phyloP scores from a whole-genome alignment of 257 asterid genomes.

The Osmanthus fragrans region DNA sequence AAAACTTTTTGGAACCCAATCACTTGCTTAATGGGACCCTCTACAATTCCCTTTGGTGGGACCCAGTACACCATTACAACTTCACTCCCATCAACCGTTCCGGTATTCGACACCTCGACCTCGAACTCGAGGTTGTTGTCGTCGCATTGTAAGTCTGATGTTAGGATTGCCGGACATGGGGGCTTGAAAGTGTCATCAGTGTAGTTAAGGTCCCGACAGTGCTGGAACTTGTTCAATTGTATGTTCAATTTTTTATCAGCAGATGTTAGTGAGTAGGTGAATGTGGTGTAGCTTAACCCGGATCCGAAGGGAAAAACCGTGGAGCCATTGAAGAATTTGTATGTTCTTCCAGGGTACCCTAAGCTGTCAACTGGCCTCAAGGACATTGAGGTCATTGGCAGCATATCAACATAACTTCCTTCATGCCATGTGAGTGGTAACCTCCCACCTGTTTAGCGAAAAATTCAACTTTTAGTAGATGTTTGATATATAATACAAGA shows the following conservation, averaged over 20 bases:
- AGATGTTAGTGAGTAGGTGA: slow-evolving; percentile 9
- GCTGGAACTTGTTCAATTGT: slow-evolving; percentile 24
- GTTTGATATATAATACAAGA: background rate
- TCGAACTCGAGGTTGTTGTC: background rate
- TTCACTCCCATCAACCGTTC: slow-evolving; percentile 34
- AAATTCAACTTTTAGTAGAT: background rate
- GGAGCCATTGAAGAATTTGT: slow-evolving; percentile 44
- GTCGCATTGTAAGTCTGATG: slow-evolving; percentile 19
- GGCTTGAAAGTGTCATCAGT: slow-evolving; percentile 14
- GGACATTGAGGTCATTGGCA: slow-evolving; percentile 48
- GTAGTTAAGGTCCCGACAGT: slow-evolving; percentile 38
- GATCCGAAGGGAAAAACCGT: slow-evolving; percentile 43
- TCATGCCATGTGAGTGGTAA: slow-evolving; percentile 50
- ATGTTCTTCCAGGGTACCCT: slow-evolving; percentile 53
- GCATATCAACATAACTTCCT: slow-evolving; percentile 16
- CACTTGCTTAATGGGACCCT: slow-evolving; percentile 34
- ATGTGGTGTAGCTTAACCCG: slow-evolving; percentile 51
- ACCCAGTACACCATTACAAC: slow-evolving; percentile 35
- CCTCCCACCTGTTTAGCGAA: slow-evolving; percentile 30
- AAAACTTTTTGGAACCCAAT: slow-evolving; percentile 41
- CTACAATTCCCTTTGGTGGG: slow-evolving; percentile 27
- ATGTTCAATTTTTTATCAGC: slow-evolving; percentile 1
- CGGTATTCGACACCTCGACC: slow-evolving; percentile 31
- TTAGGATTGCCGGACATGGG: slow-evolving; percentile 25
- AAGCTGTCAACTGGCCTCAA: slow-evolving; percentile 29